A percentile compares a stretch with the other conserved stretches of the same genome.
Evolutionary conservation across 129 eudicot species (phyloP).

Genomic region (Erigeron canadensis): DNA sequence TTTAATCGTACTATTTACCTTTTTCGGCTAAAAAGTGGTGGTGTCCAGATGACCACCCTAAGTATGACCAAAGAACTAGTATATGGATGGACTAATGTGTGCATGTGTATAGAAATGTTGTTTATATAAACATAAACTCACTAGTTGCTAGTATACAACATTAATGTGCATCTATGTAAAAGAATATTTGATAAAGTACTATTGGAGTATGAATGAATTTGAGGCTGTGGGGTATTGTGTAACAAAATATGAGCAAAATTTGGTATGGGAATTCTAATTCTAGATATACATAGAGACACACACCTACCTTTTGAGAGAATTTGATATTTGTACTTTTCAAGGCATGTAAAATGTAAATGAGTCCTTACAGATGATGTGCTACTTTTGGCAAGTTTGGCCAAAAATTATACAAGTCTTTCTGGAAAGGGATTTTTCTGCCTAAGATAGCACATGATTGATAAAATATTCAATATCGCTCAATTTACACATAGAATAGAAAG

Average conservation of each 20-base stretch:
- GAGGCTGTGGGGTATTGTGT: background rate
- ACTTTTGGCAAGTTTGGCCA: background rate
- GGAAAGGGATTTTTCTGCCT: background rate
- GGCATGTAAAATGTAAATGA: background rate
- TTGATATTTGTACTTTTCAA: background rate
- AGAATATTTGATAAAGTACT: background rate
- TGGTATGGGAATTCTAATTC: background rate
- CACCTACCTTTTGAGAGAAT: background rate
- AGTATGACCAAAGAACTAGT: no score
- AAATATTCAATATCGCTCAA: no score
- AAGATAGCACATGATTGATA: background rate
- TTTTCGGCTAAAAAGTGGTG: no score
- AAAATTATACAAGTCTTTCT: background rate
- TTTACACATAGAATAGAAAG: no score
- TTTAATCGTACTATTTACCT: no score
- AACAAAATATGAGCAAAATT: background rate
- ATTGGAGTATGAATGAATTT: background rate
- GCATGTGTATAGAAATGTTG: background rate
- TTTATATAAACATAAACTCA: conserved; percentile 1
- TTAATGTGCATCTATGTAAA: background rate
- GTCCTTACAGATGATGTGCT: background rate
- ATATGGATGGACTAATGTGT: background rate
- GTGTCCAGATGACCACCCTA: no score
- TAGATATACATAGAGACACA: background rate
- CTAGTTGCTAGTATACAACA: background rate